Evolutionary conservation across 495 filamentous ascomycete genomes (phyloP), one percentile per base, ranked within the genome.

Genomic region (Sabuloglossum arenarium): DNA sequence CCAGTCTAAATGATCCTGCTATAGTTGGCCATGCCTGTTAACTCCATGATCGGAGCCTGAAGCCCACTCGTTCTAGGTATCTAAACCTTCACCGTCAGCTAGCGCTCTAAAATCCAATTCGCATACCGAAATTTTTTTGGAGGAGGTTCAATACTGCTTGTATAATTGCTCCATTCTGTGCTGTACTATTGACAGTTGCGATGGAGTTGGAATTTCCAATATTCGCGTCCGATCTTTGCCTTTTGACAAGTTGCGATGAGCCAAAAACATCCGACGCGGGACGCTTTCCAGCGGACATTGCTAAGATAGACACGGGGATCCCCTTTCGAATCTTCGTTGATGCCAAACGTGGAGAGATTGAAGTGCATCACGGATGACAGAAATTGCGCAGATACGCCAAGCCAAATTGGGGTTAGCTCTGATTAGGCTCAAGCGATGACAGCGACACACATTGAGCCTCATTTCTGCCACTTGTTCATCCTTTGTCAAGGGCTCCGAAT

Each of bases 31-130:
- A 79, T 76, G 68, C 89, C 90, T 51, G 81, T 81, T 32, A 98
- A 73, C 67, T 98, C 89, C 87, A 98, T 95, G 52, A 96, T 80
- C 3, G 90, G 90, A 50, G 91, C 85, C 65, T 93, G 83, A 6
- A 97, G 77, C 42, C 79, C 81, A 66, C 86, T 94, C 43, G 89
- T 90, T 60, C 90, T 77, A 37, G 83, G 80, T 60, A 79, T 74
- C 89, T 94, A 73, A 52, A 58, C 34, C 34, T 11, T 10, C 61
- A 56, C 16, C n/a, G 63, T 60, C 49, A 62, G 61, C 39, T 57
- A 56, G 47, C 52, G 51, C 53, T 59, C 59, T 67, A 69, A n/a
- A 65, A 69, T 62, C 59, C 57, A 61, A 55, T 65, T 42, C 57
- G 59, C 55, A 56, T 53, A 47, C 52, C 27, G 43, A 27, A 58